phyloP scores from a whole-genome alignment of 2,329 filamentous ascomycete species.

The Didymosphaeria variabile region DNA sequence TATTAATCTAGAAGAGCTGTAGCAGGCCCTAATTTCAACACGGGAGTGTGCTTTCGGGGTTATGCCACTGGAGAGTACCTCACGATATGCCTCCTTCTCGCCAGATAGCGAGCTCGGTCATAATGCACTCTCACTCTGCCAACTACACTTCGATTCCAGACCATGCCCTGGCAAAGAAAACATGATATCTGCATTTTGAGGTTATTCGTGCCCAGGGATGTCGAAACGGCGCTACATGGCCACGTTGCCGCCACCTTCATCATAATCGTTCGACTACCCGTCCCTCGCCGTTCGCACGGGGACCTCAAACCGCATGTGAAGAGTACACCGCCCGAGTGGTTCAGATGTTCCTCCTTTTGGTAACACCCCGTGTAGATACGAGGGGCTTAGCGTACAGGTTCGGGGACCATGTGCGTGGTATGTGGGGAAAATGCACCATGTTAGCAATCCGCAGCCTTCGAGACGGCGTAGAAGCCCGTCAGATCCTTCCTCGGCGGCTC shows the following conservation, averaged over 20 bases:
- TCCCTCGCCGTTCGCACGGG: neutral
- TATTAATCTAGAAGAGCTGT: no score
- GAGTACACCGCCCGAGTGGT: neutral
- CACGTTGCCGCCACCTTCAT: neutral
- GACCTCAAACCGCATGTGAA: neutral
- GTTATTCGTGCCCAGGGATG: neutral
- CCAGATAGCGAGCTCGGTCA: no score
- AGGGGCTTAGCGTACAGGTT: slow-evolving; percentile 2
- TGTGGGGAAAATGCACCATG: neutral
- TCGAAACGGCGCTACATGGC: neutral
- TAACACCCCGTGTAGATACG: neutral
- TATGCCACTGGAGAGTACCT: no score
- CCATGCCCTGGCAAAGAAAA: neutral
- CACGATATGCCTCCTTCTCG: no score
- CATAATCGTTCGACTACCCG: neutral
- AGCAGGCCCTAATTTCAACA: no score
- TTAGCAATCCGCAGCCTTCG: neutral
- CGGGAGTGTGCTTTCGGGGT: no score
- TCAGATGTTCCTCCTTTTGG: slow-evolving; percentile 1
- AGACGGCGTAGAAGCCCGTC: neutral
- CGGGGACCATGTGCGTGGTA: slow-evolving; percentile 1
- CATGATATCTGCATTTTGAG: neutral
- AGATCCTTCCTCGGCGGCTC: neutral
- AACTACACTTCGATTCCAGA: no score
- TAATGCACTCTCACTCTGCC: no score